Evolutionary conservation across 1,284 basidiomycete genomes (phyloP), one percentile per base, ranked within the genome.

Genomic region (Amylostereum areolatum): DNA sequence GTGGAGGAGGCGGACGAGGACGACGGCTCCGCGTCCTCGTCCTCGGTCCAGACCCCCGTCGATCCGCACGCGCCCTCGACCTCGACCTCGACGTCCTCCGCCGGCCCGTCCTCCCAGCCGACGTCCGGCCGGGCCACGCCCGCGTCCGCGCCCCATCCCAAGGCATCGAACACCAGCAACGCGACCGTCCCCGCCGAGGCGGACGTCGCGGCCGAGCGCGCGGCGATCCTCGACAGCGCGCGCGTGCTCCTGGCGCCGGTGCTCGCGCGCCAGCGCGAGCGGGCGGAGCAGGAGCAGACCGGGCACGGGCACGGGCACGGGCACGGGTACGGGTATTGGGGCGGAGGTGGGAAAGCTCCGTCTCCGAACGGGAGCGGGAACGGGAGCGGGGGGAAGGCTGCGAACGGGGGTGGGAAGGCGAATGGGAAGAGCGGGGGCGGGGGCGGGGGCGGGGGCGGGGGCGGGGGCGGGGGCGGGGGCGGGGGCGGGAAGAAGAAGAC

Each of bases 201-300:
- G 37, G 12, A 39, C 37, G 6, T 24, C 30, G 30, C 41, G 41
- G 41, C 27, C 5, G 41, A 43, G 25, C 25, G 41, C n/a, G 61
- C 63, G 25, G 72, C 77, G 52, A 65, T 72, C 9, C 71, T 90
- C 47, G 82, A 88, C 58, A 78, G 73, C 54, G 74, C 74, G 3
- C 78, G 87, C 39, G 82, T 87, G 49, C 64, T 91, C 18, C 74
- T 91, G 25, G 76, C 78, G 4, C 84, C 86, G 0, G 81, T 89
- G 2, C 71, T 68, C 3, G 75, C 73, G 50, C 72, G 80, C 44
- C 81, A 85, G 60, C 66, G 68, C 40, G 75, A 77, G 60, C 73
- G 75, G 48, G 73, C 71, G 4, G 77, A 77, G 53, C 73, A 72
- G 61, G n/a, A n/a, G n/a, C n/a, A n/a, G n/a, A n/a, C n/a, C n/a